Evolutionary conservation across 2,329 filamentous ascomycete species (phyloP).

Genomic region (Scolecobasidium constrictum): DNA sequence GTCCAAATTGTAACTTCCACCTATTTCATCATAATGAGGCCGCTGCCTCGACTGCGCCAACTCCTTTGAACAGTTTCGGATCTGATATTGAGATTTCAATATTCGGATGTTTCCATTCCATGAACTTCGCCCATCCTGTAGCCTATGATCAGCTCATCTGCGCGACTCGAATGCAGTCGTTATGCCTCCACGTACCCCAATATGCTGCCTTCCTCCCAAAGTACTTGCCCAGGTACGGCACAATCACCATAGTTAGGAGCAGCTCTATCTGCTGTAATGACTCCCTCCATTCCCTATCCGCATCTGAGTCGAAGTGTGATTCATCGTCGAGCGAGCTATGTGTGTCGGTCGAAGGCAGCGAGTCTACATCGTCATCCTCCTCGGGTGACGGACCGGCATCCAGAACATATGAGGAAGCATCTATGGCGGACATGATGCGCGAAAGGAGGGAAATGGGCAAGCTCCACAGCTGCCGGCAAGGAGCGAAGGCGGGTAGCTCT

Average conservation of each 20-base stretch:
- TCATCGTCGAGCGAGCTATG: slow-evolving; percentile 41
- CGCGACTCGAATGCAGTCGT: no score
- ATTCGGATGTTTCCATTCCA: slow-evolving; percentile 78
- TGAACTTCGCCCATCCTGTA: slow-evolving; percentile 80
- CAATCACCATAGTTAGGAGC: slow-evolving; percentile 83
- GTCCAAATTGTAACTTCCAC: no score
- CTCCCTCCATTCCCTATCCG: slow-evolving; percentile 89
- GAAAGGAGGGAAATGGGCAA: not conserved
- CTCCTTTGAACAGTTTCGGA: slow-evolving; percentile 33
- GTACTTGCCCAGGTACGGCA: slow-evolving; percentile 91
- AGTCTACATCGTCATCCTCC: slow-evolving; percentile 33
- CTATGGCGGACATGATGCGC: slow-evolving; percentile 24
- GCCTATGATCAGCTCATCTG: slow-evolving; percentile 15
- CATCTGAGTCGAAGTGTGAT: slow-evolving; percentile 56
- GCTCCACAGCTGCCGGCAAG: no score
- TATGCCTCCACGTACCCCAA: slow-evolving; percentile 60
- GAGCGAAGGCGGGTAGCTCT: no score
- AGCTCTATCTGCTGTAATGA: slow-evolving; percentile 90
- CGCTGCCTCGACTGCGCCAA: slow-evolving; percentile 35
- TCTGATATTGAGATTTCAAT: slow-evolving; percentile 56
- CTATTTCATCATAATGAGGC: slow-evolving; percentile 25
- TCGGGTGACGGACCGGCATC: slow-evolving; percentile 8
- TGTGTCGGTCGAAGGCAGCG: slow-evolving; percentile 40
- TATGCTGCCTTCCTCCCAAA: slow-evolving; percentile 91
- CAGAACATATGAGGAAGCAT: slow-evolving; percentile 26